Percentiles rank a stretch among this genome's conserved stretches.
Evolutionary conservation across 768 basidiomycete genomes (phyloP).

Genomic region (Leccinellum luteum): DNA sequence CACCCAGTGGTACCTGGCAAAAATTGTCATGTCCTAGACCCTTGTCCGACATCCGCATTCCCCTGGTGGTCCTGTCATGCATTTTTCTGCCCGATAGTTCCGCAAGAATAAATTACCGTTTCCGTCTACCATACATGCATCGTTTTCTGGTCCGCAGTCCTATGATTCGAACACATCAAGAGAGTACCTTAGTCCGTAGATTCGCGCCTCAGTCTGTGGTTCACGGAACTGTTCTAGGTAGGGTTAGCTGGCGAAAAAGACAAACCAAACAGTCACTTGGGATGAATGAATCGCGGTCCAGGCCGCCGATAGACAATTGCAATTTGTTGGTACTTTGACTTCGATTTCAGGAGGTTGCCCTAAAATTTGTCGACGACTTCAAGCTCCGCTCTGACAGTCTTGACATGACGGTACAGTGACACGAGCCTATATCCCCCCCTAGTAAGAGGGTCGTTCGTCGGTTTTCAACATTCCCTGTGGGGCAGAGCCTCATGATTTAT

Average conservation of each 20-base stretch:
- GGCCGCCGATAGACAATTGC: no score
- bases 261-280: neutral
- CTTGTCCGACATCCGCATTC: neutral
- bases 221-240: neutral
- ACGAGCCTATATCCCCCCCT: neutral
- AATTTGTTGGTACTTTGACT: neutral
- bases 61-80: neutral
- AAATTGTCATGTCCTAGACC: neutral
- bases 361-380: neutral
- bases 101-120: neutral
- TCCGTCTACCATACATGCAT: neutral
- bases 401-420: neutral
- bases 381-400: neutral
- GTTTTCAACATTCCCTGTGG: neutral
- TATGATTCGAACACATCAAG: neutral
- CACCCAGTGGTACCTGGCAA: neutral
- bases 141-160: neutral
- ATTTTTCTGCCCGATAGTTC: neutral
- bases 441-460: no score
- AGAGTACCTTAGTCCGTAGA: neutral
- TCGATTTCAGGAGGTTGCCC: neutral
- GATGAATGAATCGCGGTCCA: neutral
- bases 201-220: neutral
- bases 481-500: no score
- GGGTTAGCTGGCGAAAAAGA: neutral